Evolutionary conservation across 2,329 filamentous ascomycete species (phyloP).

Genomic region (Cercospora zeae-maydis): DNA sequence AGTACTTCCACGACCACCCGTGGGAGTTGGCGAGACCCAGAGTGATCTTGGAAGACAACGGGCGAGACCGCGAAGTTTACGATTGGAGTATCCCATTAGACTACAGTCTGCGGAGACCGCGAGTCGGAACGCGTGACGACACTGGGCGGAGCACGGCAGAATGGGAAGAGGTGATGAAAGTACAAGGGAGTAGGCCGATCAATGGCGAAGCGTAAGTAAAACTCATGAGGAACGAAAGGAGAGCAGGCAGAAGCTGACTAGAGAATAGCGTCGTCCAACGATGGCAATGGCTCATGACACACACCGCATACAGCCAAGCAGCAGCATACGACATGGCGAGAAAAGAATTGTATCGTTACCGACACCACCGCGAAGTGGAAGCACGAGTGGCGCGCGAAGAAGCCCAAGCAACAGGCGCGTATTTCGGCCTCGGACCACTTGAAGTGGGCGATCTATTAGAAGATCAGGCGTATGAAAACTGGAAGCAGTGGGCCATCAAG

Average conservation of each 20-base stretch:
- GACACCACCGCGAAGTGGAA: constrained; percentile 79
- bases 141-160: constrained; percentile 46
- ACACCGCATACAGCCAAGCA: constrained; percentile 39
- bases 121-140: constrained; percentile 13
- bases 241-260: neutral
- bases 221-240: neutral
- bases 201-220: constrained; percentile 54
- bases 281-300: constrained; percentile 77
- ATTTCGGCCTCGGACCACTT: constrained; percentile 74
- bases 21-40: constrained; percentile 93
- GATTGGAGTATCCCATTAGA: constrained; percentile 65
- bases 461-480: constrained; percentile 72
- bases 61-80: constrained; percentile 69
- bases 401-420: constrained; percentile 77
- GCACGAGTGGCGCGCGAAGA: constrained; percentile 82
- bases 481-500: constrained; percentile 73
- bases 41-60: constrained; percentile 78
- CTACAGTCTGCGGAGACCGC: constrained; percentile 24
- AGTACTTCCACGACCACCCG: constrained; percentile 90
- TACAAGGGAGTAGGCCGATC: constrained; percentile 70
- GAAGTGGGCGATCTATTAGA: constrained; percentile 81
- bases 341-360: constrained; percentile 82
- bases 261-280: constrained; percentile 77
- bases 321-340: constrained; percentile 82
- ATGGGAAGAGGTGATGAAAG: constrained; percentile 46